phyloP scores from a whole-genome alignment of 176 grass and related monocot species.

The Rhipidocladum racemiflorum region DNA sequence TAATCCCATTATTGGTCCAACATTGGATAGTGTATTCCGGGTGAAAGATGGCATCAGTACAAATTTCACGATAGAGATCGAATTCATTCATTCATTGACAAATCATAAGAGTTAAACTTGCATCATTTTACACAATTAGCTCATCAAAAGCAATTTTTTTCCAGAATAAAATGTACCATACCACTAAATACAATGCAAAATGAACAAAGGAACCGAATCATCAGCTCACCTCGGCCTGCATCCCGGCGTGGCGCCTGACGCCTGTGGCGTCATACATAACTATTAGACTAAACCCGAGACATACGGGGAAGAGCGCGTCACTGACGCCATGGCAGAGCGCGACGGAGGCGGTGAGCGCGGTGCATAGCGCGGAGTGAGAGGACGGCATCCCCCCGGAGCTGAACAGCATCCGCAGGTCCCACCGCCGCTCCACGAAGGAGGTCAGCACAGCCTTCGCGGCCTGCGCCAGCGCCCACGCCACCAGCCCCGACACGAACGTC shows the following conservation, averaged over 20 bases:
- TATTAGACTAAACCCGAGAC: slow-evolving; percentile 81
- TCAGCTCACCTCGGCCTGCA: slow-evolving; percentile 86
- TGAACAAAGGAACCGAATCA: not conserved
- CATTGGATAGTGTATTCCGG: not conserved
- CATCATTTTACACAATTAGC: not conserved
- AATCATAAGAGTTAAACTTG: not conserved
- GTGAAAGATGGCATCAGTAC: not conserved
- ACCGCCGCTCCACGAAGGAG: slow-evolving; percentile 83
- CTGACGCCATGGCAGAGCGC: slow-evolving; percentile 85
- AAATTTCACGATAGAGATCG: not conserved
- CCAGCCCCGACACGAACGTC: slow-evolving; percentile 81
- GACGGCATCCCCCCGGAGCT: slow-evolving; percentile 97
- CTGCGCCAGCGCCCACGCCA: slow-evolving; percentile 83
- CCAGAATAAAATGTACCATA: not conserved
- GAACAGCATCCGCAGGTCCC: slow-evolving; percentile 75
- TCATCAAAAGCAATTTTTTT: not conserved
- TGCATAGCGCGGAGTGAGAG: slow-evolving; percentile 90
- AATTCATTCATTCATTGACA: not conserved
- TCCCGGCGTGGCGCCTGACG: slow-evolving; percentile 91
- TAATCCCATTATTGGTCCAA: not conserved
- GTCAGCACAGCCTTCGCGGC: slow-evolving; percentile 70
- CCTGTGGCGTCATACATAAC: slow-evolving; percentile 97
- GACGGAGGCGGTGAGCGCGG: slow-evolving; percentile 82
- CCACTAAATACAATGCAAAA: not conserved
- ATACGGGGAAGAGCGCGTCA: slow-evolving; percentile 89